A percentile compares a stretch with the other conserved stretches of the same genome.
Evolutionary conservation across 1,139 yeast species (phyloP).

Genomic region (Kodamaea plutei): DNA sequence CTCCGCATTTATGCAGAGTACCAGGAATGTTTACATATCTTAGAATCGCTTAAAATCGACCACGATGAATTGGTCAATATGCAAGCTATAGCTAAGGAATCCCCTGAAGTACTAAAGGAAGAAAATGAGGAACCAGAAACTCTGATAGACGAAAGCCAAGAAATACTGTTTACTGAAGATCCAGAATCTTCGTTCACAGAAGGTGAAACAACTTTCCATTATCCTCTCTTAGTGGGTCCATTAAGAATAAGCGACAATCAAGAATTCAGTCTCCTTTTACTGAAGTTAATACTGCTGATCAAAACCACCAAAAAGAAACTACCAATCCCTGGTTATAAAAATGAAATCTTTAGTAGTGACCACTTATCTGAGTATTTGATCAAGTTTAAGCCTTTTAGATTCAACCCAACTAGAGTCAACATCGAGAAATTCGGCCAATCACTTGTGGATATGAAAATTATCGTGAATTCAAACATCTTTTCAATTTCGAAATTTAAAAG

Average conservation of each 20-base stretch:
- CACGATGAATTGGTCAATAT: constrained; percentile 29
- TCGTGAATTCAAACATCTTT: constrained; percentile 32
- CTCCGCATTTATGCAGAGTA: constrained; percentile 27
- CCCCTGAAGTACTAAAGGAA: constrained; percentile 11
- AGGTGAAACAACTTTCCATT: constrained; percentile 17
- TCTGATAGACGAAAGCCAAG: constrained; percentile 5
- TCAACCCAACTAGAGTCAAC: constrained; percentile 37
- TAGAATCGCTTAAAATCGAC: constrained; percentile 29
- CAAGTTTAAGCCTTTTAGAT: constrained; percentile 28
- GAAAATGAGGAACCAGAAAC: constrained; percentile 8
- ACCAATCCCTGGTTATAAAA: constrained; percentile 40
- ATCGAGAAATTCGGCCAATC: constrained; percentile 44
- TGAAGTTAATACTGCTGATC: constrained; percentile 22
- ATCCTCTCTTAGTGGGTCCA: constrained; percentile 35
- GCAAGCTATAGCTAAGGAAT: constrained; percentile 13
- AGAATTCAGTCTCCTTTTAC: constrained; percentile 23
- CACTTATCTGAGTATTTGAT: constrained; percentile 30
- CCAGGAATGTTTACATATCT: constrained; percentile 19
- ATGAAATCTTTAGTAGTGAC: constrained; percentile 40
- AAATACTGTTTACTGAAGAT: constrained; percentile 1
- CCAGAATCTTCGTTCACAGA: not conserved
- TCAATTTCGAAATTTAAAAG: constrained; percentile 36
- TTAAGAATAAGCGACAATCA: constrained; percentile 15
- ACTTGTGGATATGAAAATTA: constrained; percentile 32
- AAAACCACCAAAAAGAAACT: constrained; percentile 31